Evolutionary conservation across 768 basidiomycete genomes (phyloP).

Genomic region (Amanita rubescens): DNA sequence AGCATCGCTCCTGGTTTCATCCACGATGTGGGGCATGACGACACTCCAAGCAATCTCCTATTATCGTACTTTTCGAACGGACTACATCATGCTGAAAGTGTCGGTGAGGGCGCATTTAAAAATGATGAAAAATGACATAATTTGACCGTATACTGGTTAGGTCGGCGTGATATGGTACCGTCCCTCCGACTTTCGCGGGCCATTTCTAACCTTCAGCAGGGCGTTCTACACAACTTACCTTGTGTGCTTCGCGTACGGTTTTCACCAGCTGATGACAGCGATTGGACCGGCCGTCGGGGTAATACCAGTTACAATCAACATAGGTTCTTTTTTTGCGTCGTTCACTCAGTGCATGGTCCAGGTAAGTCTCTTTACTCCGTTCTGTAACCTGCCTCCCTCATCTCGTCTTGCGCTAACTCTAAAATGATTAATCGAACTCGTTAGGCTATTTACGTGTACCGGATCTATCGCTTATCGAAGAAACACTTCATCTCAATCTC

Average conservation of each 20-base stretch:
- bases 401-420: background rate
- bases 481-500: background rate
- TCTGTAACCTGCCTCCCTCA: background rate
- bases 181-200: too few species aligned
- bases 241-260: background rate
- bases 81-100: background rate
- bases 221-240: background rate
- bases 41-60: background rate
- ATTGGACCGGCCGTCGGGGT: background rate
- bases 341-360: background rate
- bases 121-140: background rate
- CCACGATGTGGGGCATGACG: background rate
- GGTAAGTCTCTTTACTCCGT: background rate
- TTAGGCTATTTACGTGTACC: background rate
- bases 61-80: background rate
- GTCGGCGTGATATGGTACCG: background rate
- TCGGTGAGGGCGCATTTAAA: background rate
- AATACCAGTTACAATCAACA: background rate
- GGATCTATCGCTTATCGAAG: background rate
- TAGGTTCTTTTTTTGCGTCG: slow-evolving; percentile 1
- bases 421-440: too few species aligned
- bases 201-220: background rate
- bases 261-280: background rate
- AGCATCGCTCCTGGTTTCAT: background rate
- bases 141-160: background rate